Conservation (phyloP, 1,139 yeast genomes). For the Yamadazyma blattariae region DNA sequence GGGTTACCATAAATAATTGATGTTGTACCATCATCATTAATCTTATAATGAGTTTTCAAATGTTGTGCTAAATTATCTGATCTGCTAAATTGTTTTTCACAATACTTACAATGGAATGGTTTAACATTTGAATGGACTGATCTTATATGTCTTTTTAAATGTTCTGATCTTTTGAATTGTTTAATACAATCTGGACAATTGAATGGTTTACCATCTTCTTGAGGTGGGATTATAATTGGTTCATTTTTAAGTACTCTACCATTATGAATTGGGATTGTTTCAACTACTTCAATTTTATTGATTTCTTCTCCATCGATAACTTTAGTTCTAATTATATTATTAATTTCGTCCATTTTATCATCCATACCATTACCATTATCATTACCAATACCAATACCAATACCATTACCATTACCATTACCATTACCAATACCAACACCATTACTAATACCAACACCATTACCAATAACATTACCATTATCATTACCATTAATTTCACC, state of each 20-base stretch:
- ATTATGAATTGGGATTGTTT: conserved; percentile 5
- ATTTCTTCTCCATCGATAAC: conserved; percentile 2
- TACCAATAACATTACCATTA: not conserved
- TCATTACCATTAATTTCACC: too few relatives aligned
- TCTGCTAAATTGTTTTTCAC: conserved; percentile 48
- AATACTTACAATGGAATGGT: conserved; percentile 48
- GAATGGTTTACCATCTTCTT: conserved; percentile 33
- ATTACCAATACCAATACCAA: not conserved
- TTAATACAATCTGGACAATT: conserved; percentile 47
- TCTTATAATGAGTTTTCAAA: conserved; percentile 45
- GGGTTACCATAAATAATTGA: conserved; percentile 40
- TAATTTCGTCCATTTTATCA: conserved; percentile 4
- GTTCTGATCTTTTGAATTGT: conserved; percentile 48
- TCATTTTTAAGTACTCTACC: conserved; percentile 8
- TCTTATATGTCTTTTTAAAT: conserved; percentile 46
- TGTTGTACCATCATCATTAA: conserved; percentile 35
- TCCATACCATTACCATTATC: not conserved
- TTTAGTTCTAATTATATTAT: conserved; percentile 13
- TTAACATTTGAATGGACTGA: conserved; percentile 48
- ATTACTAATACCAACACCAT: not conserved
- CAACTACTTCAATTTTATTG: conserved; percentile 4
- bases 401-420: not conserved
- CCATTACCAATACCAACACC: not conserved
- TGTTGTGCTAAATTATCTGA: conserved; percentile 51
- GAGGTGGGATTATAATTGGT: conserved; percentile 8